Percentiles rank a stretch among this genome's conserved stretches.
Conservation (phyloP, 306 rosid species). For the Fragaria vesca region DNA sequence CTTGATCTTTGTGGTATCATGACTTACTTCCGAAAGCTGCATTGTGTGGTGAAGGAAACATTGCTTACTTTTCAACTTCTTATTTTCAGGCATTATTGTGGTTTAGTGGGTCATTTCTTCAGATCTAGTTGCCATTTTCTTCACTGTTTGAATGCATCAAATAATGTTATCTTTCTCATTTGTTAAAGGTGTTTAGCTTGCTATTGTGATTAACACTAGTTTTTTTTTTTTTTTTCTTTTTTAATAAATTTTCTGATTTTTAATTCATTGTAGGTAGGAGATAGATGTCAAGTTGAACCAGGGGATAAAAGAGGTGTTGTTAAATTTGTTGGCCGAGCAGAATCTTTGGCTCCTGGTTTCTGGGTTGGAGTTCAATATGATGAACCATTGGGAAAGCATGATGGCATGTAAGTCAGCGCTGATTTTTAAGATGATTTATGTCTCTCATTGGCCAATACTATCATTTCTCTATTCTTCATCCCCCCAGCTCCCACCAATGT, state of each 20-base stretch:
- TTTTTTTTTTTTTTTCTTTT: constrained; percentile 4
- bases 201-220: background rate
- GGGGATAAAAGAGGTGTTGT: constrained; percentile 80
- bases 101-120: background rate
- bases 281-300: constrained; percentile 92
- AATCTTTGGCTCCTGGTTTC: constrained; percentile 80
- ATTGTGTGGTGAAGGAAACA: background rate
- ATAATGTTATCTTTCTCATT: background rate
- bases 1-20: background rate
- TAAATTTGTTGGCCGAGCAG: constrained; percentile 76
- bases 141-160: background rate
- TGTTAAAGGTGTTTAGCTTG: background rate
- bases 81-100: background rate
- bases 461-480: constrained; percentile 1
- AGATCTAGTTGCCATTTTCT: background rate
- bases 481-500: background rate
- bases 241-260: background rate
- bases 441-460: background rate
- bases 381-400: constrained; percentile 96
- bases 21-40: background rate
- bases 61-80: background rate
- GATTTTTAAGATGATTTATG: background rate
- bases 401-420: constrained; percentile 71
- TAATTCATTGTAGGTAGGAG: constrained; percentile 60
- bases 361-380: constrained; percentile 96